These are phyloP conservation scores for Crassisporium funariophilum DNA, from an alignment of 768 basidiomycete genomes.

Conservation along the genomic window DNA sequence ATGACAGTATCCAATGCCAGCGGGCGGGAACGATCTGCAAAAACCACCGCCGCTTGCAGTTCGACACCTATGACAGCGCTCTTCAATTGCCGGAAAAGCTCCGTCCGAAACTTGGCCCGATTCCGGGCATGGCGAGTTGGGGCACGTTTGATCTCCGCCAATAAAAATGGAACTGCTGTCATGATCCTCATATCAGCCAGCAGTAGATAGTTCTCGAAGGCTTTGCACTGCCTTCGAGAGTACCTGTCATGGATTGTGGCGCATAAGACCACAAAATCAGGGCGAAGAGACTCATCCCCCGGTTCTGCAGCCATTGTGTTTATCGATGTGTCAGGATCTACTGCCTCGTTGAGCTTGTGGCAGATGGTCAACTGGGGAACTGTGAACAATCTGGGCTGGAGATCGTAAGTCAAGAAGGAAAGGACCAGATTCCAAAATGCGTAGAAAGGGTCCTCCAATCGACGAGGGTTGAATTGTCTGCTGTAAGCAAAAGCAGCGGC, in stretches of 20 bases:
- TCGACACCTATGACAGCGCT: neutral
- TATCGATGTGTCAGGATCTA: neutral
- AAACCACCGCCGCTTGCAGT: neutral
- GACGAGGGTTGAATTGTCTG: neutral
- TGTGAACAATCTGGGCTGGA: neutral
- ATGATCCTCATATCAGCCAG: neutral
- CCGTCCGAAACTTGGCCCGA: neutral
- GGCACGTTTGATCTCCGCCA: neutral
- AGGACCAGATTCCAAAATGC: neutral
- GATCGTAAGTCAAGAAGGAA: neutral
- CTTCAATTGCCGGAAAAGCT: neutral
- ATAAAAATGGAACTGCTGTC: neutral
- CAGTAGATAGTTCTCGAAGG: neutral
- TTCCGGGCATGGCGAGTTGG: neutral
- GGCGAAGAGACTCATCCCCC: neutral
- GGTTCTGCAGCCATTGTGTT: neutral
- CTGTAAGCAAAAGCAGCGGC: slow-evolving; percentile 1
- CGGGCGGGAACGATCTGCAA: neutral
- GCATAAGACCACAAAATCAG: neutral
- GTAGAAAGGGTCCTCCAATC: neutral
- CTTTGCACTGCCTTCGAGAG: neutral
- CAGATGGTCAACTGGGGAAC: neutral
- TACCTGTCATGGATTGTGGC: neutral
- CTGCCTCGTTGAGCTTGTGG: neutral
- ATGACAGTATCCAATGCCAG: neutral